phyloP scores from a whole-genome alignment of 208 protist species.

The Leishmania martiniquensis region DNA sequence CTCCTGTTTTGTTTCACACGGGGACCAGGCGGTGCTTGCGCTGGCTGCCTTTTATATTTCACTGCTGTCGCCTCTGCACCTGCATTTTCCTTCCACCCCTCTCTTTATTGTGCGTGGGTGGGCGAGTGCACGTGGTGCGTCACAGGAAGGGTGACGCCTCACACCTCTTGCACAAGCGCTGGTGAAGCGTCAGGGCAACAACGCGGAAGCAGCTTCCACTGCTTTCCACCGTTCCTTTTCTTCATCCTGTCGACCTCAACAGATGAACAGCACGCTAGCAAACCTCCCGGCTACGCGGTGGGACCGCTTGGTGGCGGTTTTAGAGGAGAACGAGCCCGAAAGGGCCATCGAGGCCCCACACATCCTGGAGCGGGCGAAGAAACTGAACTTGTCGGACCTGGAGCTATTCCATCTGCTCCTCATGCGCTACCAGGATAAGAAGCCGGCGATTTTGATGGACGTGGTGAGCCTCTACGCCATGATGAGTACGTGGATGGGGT shows the following conservation, averaged over 20 bases:
- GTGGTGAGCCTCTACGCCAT: constrained; percentile 49
- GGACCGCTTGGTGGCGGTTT: constrained; percentile 53
- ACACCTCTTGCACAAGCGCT: neutral
- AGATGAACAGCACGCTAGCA: constrained; percentile 5
- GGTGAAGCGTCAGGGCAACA: neutral
- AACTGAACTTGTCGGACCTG: constrained; percentile 42
- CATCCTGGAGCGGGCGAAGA: constrained; percentile 51
- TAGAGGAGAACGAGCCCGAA: constrained; percentile 54
- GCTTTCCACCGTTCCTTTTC: neutral
- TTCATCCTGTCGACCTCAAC: neutral
- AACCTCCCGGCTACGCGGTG: constrained; percentile 45
- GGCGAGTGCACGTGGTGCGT: no score
- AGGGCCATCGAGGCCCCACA: constrained; percentile 50
- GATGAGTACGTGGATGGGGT: constrained; percentile 49
- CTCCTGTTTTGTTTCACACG: neutral
- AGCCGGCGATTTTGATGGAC: constrained; percentile 23
- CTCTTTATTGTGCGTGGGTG: no score
- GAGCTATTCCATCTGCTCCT: constrained; percentile 50
- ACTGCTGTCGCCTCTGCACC: no score
- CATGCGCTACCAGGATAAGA: constrained; percentile 43
- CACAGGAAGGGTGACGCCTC: no score
- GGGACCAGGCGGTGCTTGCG: no score
- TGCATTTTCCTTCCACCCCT: neutral
- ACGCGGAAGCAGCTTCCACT: neutral
- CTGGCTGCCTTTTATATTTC: no score